Evolutionary conservation across 768 basidiomycete genomes (phyloP).

Genomic region (Mycena crocata): DNA sequence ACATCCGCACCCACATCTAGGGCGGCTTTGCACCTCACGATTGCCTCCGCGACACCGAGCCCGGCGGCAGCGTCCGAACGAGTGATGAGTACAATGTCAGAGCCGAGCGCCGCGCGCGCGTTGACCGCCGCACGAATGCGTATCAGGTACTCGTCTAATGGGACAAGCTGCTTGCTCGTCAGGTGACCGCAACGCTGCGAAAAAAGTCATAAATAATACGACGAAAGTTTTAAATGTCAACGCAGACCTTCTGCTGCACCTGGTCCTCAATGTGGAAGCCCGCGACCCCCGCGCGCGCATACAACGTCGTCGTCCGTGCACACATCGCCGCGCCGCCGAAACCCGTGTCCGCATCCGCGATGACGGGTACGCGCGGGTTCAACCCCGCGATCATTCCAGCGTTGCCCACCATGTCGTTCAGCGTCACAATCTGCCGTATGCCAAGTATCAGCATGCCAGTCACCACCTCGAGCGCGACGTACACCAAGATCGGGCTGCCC

Average conservation of each 20-base stretch:
- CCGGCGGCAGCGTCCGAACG: conserved; percentile 56
- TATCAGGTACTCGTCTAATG: conserved; percentile 60
- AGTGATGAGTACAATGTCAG: conserved; percentile 46
- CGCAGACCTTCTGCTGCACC: conserved; percentile 43
- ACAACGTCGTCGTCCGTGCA: conserved; percentile 63
- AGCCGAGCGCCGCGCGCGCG: conserved; percentile 58
- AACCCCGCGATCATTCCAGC: conserved; percentile 62
- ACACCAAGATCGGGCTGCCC: conserved; percentile 62
- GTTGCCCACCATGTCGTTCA: conserved; percentile 43
- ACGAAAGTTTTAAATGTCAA: not conserved
- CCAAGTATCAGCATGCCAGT: not conserved
- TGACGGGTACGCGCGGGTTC: conserved; percentile 59
- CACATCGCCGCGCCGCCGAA: conserved; percentile 69
- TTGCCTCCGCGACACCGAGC: conserved; percentile 54
- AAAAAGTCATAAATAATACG: conserved; percentile 43
- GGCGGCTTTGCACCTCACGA: conserved; percentile 53
- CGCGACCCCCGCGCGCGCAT: conserved; percentile 62
- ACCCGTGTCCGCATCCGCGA: conserved; percentile 69
- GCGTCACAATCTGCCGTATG: conserved; percentile 24
- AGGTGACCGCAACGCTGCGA: conserved; percentile 63
- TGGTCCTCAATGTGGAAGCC: conserved; percentile 70
- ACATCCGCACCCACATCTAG: conserved; percentile 51
- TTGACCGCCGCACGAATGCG: conserved; percentile 65
- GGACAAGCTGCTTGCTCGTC: conserved; percentile 64
- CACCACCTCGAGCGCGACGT: too few species aligned